Percentiles rank a stretch among this genome's conserved stretches.
phyloP scores from a whole-genome alignment of 2,329 filamentous ascomycete genomes.

The Cladobotryum protrusum region DNA sequence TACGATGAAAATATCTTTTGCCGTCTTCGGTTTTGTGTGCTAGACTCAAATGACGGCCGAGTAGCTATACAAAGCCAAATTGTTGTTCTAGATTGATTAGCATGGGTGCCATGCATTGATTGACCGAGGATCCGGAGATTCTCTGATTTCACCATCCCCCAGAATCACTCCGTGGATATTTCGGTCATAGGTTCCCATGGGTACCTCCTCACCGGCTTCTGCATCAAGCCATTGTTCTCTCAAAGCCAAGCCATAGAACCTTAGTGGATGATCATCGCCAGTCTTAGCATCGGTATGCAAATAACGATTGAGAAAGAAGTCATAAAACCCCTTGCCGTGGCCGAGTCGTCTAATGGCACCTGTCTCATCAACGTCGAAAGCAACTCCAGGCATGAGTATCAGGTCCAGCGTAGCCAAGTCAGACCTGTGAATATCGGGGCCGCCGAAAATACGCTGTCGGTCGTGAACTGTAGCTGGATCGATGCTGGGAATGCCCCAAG shows the following conservation, averaged over 20 bases:
- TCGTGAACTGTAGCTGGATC: slow-evolving; percentile 55
- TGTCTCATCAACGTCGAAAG: slow-evolving; percentile 63
- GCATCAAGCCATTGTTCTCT: slow-evolving; percentile 71
- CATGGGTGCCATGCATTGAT: not conserved
- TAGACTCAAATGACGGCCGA: too few relatives aligned
- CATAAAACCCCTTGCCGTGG: slow-evolving; percentile 96
- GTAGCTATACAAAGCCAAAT: too few relatives aligned
- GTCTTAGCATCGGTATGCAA: slow-evolving; percentile 32
- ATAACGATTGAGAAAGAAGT: slow-evolving; percentile 81
- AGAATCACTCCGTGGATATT: slow-evolving; percentile 71
- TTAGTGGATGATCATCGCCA: slow-evolving; percentile 33
- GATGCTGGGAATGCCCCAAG: slow-evolving; percentile 93
- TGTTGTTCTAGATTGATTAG: too few relatives aligned
- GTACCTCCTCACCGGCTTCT: slow-evolving; percentile 57
- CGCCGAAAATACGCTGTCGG: slow-evolving; percentile 69
- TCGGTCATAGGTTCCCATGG: slow-evolving; percentile 71
- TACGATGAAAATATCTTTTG: too few relatives aligned
- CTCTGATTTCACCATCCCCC: slow-evolving; percentile 57
- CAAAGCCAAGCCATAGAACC: slow-evolving; percentile 72
- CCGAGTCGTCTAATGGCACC: slow-evolving; percentile 68
- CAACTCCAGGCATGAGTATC: slow-evolving; percentile 87
- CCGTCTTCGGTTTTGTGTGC: too few relatives aligned
- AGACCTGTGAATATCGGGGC: slow-evolving; percentile 39
- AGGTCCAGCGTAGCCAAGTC: slow-evolving; percentile 61
- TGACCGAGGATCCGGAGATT: slow-evolving; percentile 11